phyloP scores from a whole-genome alignment of 345 rosid species.

The Excoecaria cochinchinensis region DNA sequence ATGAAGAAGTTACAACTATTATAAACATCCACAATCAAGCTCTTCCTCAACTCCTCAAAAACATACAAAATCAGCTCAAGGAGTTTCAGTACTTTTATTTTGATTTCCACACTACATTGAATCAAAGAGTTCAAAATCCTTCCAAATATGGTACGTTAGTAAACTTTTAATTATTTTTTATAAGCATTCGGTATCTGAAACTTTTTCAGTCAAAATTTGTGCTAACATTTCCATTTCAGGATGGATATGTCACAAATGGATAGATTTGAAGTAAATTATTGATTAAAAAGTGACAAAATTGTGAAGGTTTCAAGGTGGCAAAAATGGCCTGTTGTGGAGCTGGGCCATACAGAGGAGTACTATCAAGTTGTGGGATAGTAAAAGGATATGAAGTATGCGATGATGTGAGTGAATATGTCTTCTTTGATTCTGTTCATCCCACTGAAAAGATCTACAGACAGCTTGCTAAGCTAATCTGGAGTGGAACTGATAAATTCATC shows the following conservation, averaged over 20 bases:
- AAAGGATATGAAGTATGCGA: constrained; percentile 56
- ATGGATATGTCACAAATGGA: too few species aligned
- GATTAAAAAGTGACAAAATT: too few species aligned
- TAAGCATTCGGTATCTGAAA: too few species aligned
- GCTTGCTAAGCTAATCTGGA: constrained; percentile 64
- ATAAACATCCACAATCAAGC: constrained; percentile 28
- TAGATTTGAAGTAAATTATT: too few species aligned
- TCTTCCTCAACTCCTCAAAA: constrained; percentile 15
- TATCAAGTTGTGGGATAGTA: constrained; percentile 62
- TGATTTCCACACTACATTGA: constrained; percentile 4
- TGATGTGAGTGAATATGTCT: constrained; percentile 48
- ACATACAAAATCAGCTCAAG: constrained; percentile 26
- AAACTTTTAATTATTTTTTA: too few species aligned
- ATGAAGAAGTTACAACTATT: constrained; percentile 20
- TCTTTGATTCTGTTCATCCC: constrained; percentile 70
- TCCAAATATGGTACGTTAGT: constrained; percentile 14
- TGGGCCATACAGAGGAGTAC: constrained; percentile 55
- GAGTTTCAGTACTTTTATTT: constrained; percentile 17
- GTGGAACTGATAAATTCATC: constrained; percentile 27
- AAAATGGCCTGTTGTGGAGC: constrained; percentile 71
- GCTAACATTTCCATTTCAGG: too few species aligned
- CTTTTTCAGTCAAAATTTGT: too few species aligned
- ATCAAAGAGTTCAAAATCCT: constrained; percentile 15
- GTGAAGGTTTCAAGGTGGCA: constrained; percentile 8
- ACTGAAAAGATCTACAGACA: constrained; percentile 54